Evolutionary conservation across 2,329 filamentous ascomycete species (phyloP).

Genomic region (Ophiocordyceps camponoti-leonardi): DNA sequence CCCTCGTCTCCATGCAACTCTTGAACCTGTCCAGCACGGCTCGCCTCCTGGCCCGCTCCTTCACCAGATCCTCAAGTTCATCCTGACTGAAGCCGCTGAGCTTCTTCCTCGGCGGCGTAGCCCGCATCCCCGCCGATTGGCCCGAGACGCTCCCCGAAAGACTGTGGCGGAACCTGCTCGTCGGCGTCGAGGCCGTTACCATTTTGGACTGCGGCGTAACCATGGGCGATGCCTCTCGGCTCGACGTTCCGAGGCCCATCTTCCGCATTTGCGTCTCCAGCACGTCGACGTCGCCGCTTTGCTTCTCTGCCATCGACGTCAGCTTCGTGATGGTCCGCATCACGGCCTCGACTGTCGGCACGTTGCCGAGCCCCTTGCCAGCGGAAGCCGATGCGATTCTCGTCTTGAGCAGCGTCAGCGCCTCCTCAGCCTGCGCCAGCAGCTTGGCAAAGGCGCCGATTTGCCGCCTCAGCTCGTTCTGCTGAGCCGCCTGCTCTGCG

Average conservation of each 20-base stretch:
- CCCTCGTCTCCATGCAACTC: conserved; percentile 28
- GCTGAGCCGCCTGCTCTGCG: conserved; percentile 67
- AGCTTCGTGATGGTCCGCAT: conserved; percentile 84
- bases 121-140: conserved; percentile 17
- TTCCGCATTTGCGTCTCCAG: conserved; percentile 75
- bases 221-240: conserved; percentile 25
- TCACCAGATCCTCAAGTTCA: conserved; percentile 39
- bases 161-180: conserved; percentile 23
- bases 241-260: conserved; percentile 34
- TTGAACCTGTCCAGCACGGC: conserved; percentile 34
- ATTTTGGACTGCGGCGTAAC: conserved; percentile 20
- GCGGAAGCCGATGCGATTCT: conserved; percentile 47
- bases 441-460: conserved; percentile 58
- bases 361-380: conserved; percentile 27
- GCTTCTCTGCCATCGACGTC: conserved; percentile 82
- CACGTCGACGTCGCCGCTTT: conserved; percentile 78
- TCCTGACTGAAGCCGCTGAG: conserved; percentile 40
- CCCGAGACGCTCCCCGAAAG: conserved; percentile 19
- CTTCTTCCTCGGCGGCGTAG: conserved; percentile 40
- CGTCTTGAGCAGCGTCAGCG: conserved; percentile 60
- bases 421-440: conserved; percentile 65
- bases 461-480: conserved; percentile 65
- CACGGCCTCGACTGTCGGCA: conserved; percentile 82
- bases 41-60: conserved; percentile 33
- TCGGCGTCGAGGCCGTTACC: conserved; percentile 25